Percentiles rank a stretch among this genome's conserved stretches.
Evolutionary conservation across 1,139 yeast genomes (phyloP).

Genomic region (Protomyces macrosporus): DNA sequence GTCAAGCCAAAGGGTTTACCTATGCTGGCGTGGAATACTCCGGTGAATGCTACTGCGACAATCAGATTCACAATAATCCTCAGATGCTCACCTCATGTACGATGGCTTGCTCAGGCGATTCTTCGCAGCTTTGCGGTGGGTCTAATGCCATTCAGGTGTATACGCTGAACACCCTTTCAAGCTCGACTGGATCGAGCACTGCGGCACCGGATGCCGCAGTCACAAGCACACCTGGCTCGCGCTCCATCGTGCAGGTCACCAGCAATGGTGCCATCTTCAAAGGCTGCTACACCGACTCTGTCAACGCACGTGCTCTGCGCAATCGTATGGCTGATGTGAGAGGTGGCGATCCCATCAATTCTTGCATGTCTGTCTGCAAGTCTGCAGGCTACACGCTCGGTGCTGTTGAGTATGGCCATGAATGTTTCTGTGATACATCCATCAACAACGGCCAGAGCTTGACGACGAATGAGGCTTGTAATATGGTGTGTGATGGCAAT

Average conservation of each 20-base stretch:
- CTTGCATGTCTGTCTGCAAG: constrained; percentile 9
- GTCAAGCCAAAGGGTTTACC: constrained; percentile 14
- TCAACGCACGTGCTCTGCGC: constrained; percentile 6
- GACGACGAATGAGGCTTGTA: not conserved
- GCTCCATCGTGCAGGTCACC: not conserved
- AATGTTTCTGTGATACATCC: constrained; percentile 1
- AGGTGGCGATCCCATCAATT: not conserved
- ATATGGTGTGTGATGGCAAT: not conserved
- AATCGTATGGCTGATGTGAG: not conserved
- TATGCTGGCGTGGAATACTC: constrained; percentile 27
- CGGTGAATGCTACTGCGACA: constrained; percentile 26
- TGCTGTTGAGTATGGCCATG: constrained; percentile 10
- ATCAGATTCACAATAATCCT: not conserved
- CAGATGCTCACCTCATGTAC: not conserved
- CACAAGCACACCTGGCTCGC: not conserved
- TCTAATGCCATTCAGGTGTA: constrained; percentile 13
- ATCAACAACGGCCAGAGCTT: not conserved
- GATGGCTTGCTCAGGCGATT: constrained; percentile 25
- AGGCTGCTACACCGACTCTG: constrained; percentile 3
- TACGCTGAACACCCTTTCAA: not conserved
- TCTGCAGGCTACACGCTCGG: constrained; percentile 2
- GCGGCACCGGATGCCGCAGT: not conserved
- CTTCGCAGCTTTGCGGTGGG: constrained; percentile 12
- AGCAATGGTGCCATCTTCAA: not conserved
- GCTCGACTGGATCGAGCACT: not conserved